Conservation (phyloP, 371 early-diverging fungal species). For the Smittium culicis region DNA sequence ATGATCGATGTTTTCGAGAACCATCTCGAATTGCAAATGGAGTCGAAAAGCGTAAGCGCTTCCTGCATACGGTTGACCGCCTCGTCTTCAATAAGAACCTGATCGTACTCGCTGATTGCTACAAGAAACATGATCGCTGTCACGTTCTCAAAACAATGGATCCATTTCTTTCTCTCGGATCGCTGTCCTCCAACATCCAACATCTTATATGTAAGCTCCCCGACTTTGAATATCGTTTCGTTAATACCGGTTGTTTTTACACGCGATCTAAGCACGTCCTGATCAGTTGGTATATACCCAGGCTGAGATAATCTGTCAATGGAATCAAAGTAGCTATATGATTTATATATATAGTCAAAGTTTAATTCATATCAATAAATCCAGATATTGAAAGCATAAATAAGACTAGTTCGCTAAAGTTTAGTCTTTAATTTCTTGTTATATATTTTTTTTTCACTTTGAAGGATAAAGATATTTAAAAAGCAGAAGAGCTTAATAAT, state of each 20-base stretch:
- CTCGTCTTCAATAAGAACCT: constrained; percentile 90
- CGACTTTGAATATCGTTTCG: constrained; percentile 74
- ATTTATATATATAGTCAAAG: too few relatives aligned
- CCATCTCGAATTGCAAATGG: constrained; percentile 90
- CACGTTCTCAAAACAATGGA: constrained; percentile 89
- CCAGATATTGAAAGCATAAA: too few relatives aligned
- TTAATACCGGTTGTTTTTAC: constrained; percentile 80
- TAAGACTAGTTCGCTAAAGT: too few relatives aligned
- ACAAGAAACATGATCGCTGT: constrained; percentile 90
- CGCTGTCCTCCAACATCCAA: constrained; percentile 93
- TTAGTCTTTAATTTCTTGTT: too few relatives aligned
- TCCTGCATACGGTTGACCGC: constrained; percentile 93
- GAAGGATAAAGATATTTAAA: too few relatives aligned
- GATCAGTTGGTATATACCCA: constrained; percentile 73
- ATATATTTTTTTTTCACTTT: too few relatives aligned
- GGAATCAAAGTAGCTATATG: constrained; percentile 68
- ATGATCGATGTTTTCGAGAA: constrained; percentile 84
- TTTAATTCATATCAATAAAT: too few relatives aligned
- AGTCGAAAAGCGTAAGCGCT: constrained; percentile 84
- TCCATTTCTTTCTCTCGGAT: constrained; percentile 89
- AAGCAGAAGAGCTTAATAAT: too few relatives aligned
- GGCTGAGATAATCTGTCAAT: constrained; percentile 69
- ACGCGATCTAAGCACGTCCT: constrained; percentile 74
- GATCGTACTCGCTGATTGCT: constrained; percentile 90
- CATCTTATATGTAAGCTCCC: constrained; percentile 75